Percentiles rank a stretch among this genome's conserved stretches.
phyloP scores from a whole-genome alignment of 2,329 filamentous ascomycete species.

The Ophiosphaerella korrae region DNA sequence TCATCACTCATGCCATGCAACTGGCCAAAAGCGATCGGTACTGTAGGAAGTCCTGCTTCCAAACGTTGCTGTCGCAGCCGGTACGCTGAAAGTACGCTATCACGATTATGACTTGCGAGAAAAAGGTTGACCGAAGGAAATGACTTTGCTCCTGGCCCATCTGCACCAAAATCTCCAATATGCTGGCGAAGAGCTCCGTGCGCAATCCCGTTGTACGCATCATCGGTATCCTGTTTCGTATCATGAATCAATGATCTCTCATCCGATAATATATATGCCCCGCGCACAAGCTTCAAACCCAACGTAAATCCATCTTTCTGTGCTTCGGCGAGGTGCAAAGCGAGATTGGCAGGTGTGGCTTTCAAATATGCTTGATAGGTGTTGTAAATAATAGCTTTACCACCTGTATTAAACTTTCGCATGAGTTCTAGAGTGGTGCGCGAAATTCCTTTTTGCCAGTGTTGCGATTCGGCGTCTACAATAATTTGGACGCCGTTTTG shows the following conservation, averaged over 20 bases:
- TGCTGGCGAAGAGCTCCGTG: constrained; percentile 52
- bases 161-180: constrained; percentile 26
- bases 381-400: constrained; percentile 68
- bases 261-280: constrained; percentile 61
- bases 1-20: constrained; percentile 97
- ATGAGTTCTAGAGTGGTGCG: constrained; percentile 62
- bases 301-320: constrained; percentile 57
- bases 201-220: constrained; percentile 72
- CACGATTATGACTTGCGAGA: constrained; percentile 81
- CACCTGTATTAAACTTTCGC: constrained; percentile 59
- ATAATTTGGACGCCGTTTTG: constrained; percentile 51
- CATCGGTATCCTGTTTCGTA: constrained; percentile 60
- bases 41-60: constrained; percentile 49
- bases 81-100: constrained; percentile 65
- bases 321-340: constrained; percentile 54
- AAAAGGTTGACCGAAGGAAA: constrained; percentile 63
- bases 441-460: constrained; percentile 49
- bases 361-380: constrained; percentile 65
- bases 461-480: constrained; percentile 55
- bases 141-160: constrained; percentile 14
- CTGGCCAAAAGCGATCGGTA: constrained; percentile 71
- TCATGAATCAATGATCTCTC: constrained; percentile 58
- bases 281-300: constrained; percentile 63
- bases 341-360: constrained; percentile 49
- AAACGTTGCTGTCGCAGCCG: constrained; percentile 50